Evolutionary conservation across 306 rosid species (phyloP), one percentile per base, ranked within the genome.

Genomic region (Acmispon strigosus): DNA sequence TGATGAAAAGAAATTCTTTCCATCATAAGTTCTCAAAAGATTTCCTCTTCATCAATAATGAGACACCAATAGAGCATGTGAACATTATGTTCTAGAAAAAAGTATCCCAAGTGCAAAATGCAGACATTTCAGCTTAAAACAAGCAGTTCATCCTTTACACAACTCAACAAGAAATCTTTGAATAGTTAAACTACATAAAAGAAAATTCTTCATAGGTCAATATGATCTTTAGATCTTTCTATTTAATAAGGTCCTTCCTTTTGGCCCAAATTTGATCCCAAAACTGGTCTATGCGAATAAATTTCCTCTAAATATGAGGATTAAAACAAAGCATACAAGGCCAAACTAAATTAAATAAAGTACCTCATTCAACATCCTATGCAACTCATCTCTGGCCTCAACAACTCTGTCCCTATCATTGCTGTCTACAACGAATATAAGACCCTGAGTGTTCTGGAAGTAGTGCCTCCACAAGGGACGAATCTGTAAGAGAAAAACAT

Each of bases 381-480:
- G 99, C 67, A 95, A 83, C 78, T 95, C 99, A 79, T 95, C 99
- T 78, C 97, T 89, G 32, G 99, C 99, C 86, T 95, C 99, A 82
- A 95, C 99, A 86, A 95, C 91, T 76, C 99, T 90, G 81, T 95
- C 99, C 86, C 99, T 87, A 76, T 95, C 99, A 77, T 95, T 95
- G 88, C 99, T 95, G 84, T 95, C 99, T 60, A 95, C 99, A 69
- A 95, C 99, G 66, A 95, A 95, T 10, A 95, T 95, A 81, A 95
- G 97, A 86, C 99, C 99, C 76, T 95, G 99, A 8, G 99, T 95
- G 91, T 95, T 95, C 82, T 95, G 99, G 84, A 95, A 95, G 82
- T 95, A 95, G 81, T 95, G 99, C 99, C 99, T 95, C 99, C 99
- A 95, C 91, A 95, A 63, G 56, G 99, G 99, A 66, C 99, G 99